A percentile compares a stretch with the other conserved stretches of the same genome.
Evolutionary conservation across 23 red algal genomes (phyloP).

Genomic region (Gracilaria domingensis): DNA sequence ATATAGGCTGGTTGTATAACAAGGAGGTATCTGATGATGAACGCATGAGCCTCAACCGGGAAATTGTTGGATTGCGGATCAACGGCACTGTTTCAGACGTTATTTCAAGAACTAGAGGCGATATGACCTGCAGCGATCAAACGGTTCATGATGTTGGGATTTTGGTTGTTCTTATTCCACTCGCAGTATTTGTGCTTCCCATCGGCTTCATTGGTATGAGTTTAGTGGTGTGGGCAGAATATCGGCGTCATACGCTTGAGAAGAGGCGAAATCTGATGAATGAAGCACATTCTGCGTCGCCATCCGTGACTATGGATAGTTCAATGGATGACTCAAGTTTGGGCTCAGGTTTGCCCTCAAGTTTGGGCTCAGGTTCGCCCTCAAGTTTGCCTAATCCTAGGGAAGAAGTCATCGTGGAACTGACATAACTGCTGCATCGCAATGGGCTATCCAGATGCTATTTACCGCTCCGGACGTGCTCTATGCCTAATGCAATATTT

Average conservation of each 20-base stretch:
- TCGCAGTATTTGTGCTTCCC: neutral
- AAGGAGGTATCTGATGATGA: neutral
- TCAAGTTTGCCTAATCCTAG: neutral
- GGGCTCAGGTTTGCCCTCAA: too few relatives aligned
- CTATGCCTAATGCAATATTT: too few relatives aligned
- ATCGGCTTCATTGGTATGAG: neutral
- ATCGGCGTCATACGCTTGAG: neutral
- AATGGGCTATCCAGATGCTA: too few relatives aligned
- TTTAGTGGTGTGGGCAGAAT: slow-evolving; percentile 4
- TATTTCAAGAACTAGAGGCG: neutral
- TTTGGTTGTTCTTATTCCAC: slow-evolving; percentile 5
- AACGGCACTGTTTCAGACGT: slow-evolving; percentile 5
- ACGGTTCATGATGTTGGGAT: neutral
- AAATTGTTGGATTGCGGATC: slow-evolving; percentile 51
- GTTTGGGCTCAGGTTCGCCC: too few relatives aligned
- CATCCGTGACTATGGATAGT: neutral
- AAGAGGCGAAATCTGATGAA: neutral
- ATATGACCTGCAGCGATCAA: neutral
- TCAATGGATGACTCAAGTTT: neutral
- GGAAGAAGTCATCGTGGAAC: neutral
- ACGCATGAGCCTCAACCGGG: neutral
- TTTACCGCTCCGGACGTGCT: too few relatives aligned
- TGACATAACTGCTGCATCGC: neutral
- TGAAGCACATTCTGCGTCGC: neutral
- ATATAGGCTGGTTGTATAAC: slow-evolving; percentile 61